Percentiles rank a stretch among this genome's conserved stretches.
phyloP scores from a whole-genome alignment of 177 flowering plant species.

The Vitis hybrid region DNA sequence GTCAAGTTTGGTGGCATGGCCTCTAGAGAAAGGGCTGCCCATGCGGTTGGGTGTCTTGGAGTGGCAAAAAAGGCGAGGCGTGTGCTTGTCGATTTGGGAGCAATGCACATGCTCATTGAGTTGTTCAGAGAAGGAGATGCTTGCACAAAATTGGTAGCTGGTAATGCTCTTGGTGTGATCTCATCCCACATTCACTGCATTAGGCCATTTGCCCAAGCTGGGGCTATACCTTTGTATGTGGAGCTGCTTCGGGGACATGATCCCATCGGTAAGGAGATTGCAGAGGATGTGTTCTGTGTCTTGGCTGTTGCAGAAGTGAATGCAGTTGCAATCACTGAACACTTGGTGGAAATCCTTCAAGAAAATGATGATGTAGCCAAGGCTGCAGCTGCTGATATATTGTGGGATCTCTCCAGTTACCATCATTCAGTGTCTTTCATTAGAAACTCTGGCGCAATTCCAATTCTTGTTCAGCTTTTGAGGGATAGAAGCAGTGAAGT shows the following conservation, averaged over 20 bases:
- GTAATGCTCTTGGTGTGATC: conserved; percentile 51
- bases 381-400: conserved; percentile 55
- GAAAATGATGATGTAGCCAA: conserved; percentile 37
- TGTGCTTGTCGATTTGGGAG: conserved; percentile 45
- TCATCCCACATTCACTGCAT: conserved; percentile 41
- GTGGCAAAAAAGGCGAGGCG: conserved; percentile 33
- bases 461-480: conserved; percentile 44
- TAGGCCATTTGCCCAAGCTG: conserved; percentile 47
- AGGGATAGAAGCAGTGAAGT: conserved; percentile 28
- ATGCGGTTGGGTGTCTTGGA: conserved; percentile 51
- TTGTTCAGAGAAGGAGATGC: conserved; percentile 40
- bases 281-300: conserved; percentile 53
- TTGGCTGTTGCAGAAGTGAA: conserved; percentile 49
- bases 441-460: conserved; percentile 46
- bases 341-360: conserved; percentile 46
- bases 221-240: conserved; percentile 51
- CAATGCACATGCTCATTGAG: conserved; percentile 33
- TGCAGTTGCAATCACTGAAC: conserved; percentile 38
- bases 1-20: conserved; percentile 43
- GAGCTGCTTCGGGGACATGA: conserved; percentile 47
- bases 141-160: conserved; percentile 38
- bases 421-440: conserved; percentile 37
- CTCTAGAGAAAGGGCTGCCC: conserved; percentile 58
- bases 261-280: conserved; percentile 46
- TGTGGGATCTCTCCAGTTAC: conserved; percentile 55